phyloP scores from a whole-genome alignment of 805 yeast genomes.

The Nakazawaea anatomiae region DNA sequence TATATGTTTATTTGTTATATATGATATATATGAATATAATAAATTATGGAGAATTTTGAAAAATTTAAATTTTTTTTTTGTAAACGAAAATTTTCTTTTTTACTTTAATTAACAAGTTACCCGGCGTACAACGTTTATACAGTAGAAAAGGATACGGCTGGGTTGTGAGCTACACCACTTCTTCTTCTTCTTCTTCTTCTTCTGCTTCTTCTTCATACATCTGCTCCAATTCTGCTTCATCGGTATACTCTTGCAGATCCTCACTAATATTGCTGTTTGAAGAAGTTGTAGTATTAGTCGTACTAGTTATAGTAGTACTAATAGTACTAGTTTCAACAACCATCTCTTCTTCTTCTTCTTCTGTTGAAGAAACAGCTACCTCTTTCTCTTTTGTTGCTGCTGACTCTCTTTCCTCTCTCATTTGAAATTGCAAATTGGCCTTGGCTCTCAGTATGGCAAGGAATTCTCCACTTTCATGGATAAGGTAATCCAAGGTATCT shows the following conservation, averaged over 20 bases:
- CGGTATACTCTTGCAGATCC: slow-evolving; percentile 12
- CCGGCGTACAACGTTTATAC: background rate
- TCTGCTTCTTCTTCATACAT: background rate
- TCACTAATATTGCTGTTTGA: too few relatives aligned
- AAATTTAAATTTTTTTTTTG: background rate
- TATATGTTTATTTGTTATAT: background rate
- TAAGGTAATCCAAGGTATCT: slow-evolving; percentile 40
- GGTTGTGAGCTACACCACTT: too few relatives aligned
- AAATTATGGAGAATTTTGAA: background rate
- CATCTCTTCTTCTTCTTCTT: too few relatives aligned
- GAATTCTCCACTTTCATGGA: slow-evolving; percentile 58
- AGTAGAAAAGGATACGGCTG: too few relatives aligned
- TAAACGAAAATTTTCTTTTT: slow-evolving; percentile 2
- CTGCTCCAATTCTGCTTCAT: background rate
- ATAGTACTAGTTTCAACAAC: too few relatives aligned
- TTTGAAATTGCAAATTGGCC: slow-evolving; percentile 52
- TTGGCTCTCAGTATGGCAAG: slow-evolving; percentile 50
- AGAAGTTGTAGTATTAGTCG: too few relatives aligned
- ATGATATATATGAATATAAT: background rate
- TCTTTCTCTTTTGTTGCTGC: slow-evolving; percentile 10
- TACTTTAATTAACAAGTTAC: background rate
- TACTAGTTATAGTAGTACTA: too few relatives aligned
- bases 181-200: too few relatives aligned
- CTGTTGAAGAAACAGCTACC: slow-evolving; percentile 6
- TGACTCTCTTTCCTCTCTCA: slow-evolving; percentile 38